Evolutionary conservation across 352 stramenopile genomes (phyloP), one percentile per base, ranked within the genome.

Genomic region (Discostella stelligera): DNA sequence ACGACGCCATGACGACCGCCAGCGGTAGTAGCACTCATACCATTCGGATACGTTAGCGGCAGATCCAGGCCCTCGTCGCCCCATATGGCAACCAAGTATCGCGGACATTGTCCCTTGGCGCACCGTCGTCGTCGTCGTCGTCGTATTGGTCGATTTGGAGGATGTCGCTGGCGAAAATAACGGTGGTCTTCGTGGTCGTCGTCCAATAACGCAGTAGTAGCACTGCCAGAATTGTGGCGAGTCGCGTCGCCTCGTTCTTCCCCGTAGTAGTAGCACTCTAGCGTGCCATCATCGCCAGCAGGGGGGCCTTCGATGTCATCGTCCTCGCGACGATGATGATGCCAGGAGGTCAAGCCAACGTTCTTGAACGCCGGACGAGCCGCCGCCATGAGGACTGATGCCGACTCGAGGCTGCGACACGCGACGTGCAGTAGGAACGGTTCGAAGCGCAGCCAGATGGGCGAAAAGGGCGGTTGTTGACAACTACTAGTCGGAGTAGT

Each of bases 371-470:
- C 70, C 46, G 88, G 85, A 44, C 89, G 73, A 18, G 87, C 87
- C 27, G 82, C 71, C 41, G 66, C 66, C 85, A 94, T 92, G 0
- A 94, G 56, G 54, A 71, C 63, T 10, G 73, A 77, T 20, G 89
- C 87, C 11, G 84, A 74, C 20, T 68, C 61, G 32, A 91, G 80
- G 54, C 80, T 89, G 58, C 66, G 64, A 73, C 87, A 93, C 53
- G 83, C 83, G 14, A 93, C 89, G 62, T 94, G 89, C n/a, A 94
- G 67, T 78, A 94, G 93, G 56, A 94, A 92, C 0, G 89, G 86
- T 80, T 94, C 89, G 71, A 80, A 93, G 4, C 89, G 65, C 5
- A 94, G 61, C 86, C 86, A 94, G 44, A 93, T 74, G 4, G 75
- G 61, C 20, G 58, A 10, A 13, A 10, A n/a, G 0, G 66, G 39